These are phyloP conservation scores for Ramalina peruviana DNA, from an alignment of 495 filamentous ascomycete genomes.

Conservation along the genomic window DNA sequence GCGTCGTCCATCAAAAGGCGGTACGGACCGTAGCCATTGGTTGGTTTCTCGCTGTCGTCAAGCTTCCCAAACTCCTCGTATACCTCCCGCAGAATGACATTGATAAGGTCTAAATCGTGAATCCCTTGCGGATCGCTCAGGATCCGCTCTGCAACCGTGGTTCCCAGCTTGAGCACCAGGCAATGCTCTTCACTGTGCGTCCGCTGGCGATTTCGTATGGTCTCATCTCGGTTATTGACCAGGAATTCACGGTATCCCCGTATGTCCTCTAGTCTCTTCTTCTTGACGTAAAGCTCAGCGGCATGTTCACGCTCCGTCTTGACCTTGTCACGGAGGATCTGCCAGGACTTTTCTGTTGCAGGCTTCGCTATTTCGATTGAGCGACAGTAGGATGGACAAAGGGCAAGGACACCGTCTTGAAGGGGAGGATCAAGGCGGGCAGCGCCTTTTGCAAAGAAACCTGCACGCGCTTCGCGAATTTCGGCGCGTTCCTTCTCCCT, in stretches of 20 bases:
- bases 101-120: conserved; percentile 5
- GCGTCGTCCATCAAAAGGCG: conserved; percentile 14
- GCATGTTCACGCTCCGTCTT: conserved; percentile 1
- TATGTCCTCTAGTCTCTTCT: not conserved
- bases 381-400: conserved; percentile 7
- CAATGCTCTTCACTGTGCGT: conserved; percentile 6
- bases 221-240: not conserved
- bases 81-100: conserved; percentile 10
- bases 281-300: not conserved
- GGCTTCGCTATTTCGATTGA: conserved; percentile 9
- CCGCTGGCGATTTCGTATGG: not conserved
- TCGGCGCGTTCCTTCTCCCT: not conserved
- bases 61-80: conserved; percentile 6
- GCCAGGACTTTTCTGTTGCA: conserved; percentile 9
- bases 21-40: conserved; percentile 3
- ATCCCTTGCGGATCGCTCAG: not conserved
- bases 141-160: conserved; percentile 7
- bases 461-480: conserved; percentile 1
- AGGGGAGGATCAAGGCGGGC: conserved; percentile 8
- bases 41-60: not conserved
- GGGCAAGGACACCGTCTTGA: conserved; percentile 4
- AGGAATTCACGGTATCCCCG: conserved; percentile 1
- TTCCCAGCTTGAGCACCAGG: conserved; percentile 7
- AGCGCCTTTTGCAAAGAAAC: conserved; percentile 5
- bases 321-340: conserved; percentile 8